These are phyloP conservation scores for Globisporangium barbulae DNA, from an alignment of 352 stramenopile genomes.

Conservation along the genomic window DNA sequence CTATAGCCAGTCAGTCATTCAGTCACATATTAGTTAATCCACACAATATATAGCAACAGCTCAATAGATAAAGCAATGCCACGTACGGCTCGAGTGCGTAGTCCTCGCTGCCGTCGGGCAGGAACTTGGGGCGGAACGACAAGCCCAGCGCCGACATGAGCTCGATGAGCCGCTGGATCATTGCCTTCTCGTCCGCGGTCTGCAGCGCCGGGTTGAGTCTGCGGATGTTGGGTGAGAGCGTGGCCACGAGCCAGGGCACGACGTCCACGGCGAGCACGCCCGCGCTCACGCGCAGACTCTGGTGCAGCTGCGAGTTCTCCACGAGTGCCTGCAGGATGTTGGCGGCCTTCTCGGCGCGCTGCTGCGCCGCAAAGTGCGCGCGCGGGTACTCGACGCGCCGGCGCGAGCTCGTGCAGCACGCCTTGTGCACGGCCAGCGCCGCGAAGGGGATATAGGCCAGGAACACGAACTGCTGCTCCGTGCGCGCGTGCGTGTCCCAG, in stretches of 20 bases:
- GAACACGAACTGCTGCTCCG: conserved; percentile 75
- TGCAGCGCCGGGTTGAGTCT: conserved; percentile 57
- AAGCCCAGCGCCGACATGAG: conserved; percentile 77
- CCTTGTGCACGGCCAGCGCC: conserved; percentile 58
- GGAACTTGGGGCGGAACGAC: conserved; percentile 68
- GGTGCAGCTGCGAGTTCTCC: conserved; percentile 58
- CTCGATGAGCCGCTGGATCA: conserved; percentile 64
- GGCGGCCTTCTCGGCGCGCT: conserved; percentile 48
- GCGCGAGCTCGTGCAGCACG: conserved; percentile 72
- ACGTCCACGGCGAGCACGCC: conserved; percentile 71
- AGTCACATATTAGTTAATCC: neutral
- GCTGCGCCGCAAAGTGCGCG: conserved; percentile 51
- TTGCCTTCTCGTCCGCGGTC: conserved; percentile 59
- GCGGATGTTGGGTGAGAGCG: conserved; percentile 60
- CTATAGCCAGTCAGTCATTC: conserved; percentile 21
- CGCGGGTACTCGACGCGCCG: conserved; percentile 73
- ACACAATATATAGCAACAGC: conserved; percentile 4
- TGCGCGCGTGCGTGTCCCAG: conserved; percentile 53
- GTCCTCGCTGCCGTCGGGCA: conserved; percentile 66
- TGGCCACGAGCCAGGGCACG: conserved; percentile 67
- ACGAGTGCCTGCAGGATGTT: conserved; percentile 69
- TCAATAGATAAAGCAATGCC: neutral
- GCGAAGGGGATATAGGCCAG: conserved; percentile 68
- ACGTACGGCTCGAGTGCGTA: conserved; percentile 77
- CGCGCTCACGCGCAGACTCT: conserved; percentile 51